phyloP scores from a whole-genome alignment of 2,329 filamentous ascomycete genomes.

The Plenodomus lindquistii region DNA sequence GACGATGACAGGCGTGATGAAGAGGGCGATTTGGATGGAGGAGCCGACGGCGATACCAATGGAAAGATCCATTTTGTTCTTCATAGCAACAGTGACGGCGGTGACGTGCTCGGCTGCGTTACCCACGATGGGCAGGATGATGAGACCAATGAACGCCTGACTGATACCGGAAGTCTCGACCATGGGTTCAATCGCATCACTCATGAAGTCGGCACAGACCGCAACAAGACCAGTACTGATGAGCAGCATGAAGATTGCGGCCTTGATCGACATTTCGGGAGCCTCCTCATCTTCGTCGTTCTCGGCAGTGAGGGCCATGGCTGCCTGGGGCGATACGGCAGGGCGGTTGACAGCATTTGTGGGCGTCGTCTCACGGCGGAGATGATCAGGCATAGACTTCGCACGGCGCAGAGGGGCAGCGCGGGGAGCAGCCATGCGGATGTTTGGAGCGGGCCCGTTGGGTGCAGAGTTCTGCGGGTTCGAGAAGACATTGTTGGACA shows the following conservation, averaged over 20 bases:
- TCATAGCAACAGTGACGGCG: constrained; percentile 76
- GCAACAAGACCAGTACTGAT: constrained; percentile 63
- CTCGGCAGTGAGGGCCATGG: constrained; percentile 17
- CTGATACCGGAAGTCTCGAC: constrained; percentile 63
- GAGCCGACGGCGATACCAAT: constrained; percentile 81
- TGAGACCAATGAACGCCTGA: constrained; percentile 77
- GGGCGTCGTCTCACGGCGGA: constrained; percentile 31
- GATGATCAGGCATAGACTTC: constrained; percentile 42
- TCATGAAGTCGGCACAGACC: constrained; percentile 71
- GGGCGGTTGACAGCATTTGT: constrained; percentile 20
- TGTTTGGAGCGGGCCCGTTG: constrained; percentile 31
- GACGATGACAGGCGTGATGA: constrained; percentile 76
- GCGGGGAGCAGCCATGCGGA: constrained; percentile 38
- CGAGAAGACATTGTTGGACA: constrained; percentile 72
- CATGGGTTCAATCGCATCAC: constrained; percentile 72
- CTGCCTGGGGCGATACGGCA: constrained; percentile 21
- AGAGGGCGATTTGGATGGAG: constrained; percentile 78
- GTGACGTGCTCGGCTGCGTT: constrained; percentile 83
- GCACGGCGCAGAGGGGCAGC: constrained; percentile 35
- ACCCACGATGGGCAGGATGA: constrained; percentile 80
- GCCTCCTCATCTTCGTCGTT: constrained; percentile 36
- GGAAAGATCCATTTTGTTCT: constrained; percentile 84
- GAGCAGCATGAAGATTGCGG: constrained; percentile 59
- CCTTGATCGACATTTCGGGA: constrained; percentile 59
- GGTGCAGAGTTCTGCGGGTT: constrained; percentile 45